Conservation (phyloP, 1,139 yeast genomes). For the Trichomonascaceae sp. region DNA sequence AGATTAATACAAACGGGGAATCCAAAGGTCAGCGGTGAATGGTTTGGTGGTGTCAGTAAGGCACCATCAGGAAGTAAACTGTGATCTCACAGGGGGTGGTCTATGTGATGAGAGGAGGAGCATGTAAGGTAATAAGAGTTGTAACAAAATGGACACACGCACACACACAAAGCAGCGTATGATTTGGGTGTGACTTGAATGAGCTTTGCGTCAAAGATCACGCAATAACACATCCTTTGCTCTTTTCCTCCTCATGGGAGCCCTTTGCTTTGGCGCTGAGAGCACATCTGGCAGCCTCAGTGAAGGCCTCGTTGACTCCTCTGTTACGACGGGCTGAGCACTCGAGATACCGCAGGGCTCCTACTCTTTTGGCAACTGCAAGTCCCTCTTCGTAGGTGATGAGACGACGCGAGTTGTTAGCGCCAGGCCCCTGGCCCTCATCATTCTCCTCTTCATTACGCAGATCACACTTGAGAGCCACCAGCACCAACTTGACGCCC, state of each 20-base stretch:
- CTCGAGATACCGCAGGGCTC: slow-evolving; percentile 77
- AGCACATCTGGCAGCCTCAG: slow-evolving; percentile 95
- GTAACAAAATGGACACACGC: no score
- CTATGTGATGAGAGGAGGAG: no score
- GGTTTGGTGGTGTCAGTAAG: no score
- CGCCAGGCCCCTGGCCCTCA: slow-evolving; percentile 21
- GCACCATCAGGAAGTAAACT: no score
- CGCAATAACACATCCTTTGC: slow-evolving; percentile 8
- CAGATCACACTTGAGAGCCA: slow-evolving; percentile 88
- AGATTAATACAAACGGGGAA: no score
- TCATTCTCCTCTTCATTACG: slow-evolving; percentile 39
- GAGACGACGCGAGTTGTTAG: slow-evolving; percentile 30
- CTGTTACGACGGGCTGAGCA: slow-evolving; percentile 83
- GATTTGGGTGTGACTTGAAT: no score
- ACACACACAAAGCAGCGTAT: no score
- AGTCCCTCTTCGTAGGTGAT: slow-evolving; percentile 70
- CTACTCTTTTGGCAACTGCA: slow-evolving; percentile 55
- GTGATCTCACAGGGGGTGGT: no score
- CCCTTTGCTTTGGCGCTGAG: slow-evolving; percentile 81
- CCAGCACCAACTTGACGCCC: slow-evolving; percentile 86
- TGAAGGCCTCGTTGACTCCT: slow-evolving; percentile 94
- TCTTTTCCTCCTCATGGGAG: slow-evolving; percentile 29
- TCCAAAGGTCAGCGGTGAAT: no score
- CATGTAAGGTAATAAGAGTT: no score
- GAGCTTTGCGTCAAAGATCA: no score